phyloP scores from a whole-genome alignment of 805 yeast species.

The Kodamaea fukazawae region DNA sequence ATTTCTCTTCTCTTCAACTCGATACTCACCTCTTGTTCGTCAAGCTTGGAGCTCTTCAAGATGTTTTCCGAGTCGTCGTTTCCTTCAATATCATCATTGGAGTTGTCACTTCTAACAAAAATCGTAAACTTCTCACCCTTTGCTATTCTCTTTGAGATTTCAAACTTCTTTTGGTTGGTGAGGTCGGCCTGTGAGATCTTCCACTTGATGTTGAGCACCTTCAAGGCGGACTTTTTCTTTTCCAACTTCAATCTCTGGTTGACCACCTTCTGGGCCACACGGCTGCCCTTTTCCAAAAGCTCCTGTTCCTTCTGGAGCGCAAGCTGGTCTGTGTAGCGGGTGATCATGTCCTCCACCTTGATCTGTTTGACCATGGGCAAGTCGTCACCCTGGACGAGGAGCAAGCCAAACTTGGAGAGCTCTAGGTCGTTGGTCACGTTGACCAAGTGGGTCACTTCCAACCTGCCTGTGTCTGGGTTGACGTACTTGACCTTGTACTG shows the following conservation, averaged over 20 bases:
- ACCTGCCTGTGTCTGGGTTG: slow-evolving; percentile 18
- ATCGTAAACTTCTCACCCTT: slow-evolving; percentile 41
- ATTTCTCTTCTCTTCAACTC: slow-evolving; percentile 28
- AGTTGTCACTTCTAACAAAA: slow-evolving; percentile 20
- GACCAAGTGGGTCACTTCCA: slow-evolving; percentile 22
- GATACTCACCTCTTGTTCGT: slow-evolving; percentile 14
- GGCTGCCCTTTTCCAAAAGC: slow-evolving; percentile 33
- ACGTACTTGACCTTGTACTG: slow-evolving; percentile 26
- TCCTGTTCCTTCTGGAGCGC: slow-evolving; percentile 31
- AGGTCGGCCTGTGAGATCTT: slow-evolving; percentile 53
- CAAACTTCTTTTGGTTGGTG: slow-evolving; percentile 50
- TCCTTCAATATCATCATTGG: slow-evolving; percentile 13
- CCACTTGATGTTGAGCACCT: slow-evolving; percentile 54
- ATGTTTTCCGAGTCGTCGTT: slow-evolving; percentile 12
- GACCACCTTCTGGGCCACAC: slow-evolving; percentile 27
- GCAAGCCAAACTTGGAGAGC: slow-evolving; percentile 24
- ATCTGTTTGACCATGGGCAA: slow-evolving; percentile 29
- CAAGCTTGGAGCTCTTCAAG: slow-evolving; percentile 7
- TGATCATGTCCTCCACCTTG: slow-evolving; percentile 31
- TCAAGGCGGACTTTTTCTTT: slow-evolving; percentile 40
- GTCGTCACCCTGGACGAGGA: slow-evolving; percentile 18
- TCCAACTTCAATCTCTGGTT: slow-evolving; percentile 30
- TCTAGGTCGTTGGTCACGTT: slow-evolving; percentile 32
- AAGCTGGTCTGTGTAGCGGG: slow-evolving; percentile 27
- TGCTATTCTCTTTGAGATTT: slow-evolving; percentile 43